These are phyloP conservation scores for Chondrus crispus DNA, from an alignment of 23 red algal species.

Conservation along the genomic window DNA sequence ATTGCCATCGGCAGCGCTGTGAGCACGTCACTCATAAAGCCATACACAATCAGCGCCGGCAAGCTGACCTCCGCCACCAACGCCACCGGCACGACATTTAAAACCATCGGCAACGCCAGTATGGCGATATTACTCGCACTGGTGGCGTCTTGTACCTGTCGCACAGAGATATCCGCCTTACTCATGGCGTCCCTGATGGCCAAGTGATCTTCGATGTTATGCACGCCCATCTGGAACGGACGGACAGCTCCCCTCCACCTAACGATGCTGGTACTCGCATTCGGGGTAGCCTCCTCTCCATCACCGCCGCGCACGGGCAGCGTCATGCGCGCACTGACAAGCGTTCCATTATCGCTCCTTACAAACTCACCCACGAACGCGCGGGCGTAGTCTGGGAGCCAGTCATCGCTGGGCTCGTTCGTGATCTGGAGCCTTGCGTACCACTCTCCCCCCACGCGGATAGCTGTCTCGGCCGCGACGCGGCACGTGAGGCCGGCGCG, in stretches of 20 bases:
- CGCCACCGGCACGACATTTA: conserved; percentile 39
- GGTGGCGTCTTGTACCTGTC: conserved; percentile 27
- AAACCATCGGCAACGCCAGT: neutral
- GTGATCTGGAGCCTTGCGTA: neutral
- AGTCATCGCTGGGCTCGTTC: neutral
- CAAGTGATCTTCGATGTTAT: neutral
- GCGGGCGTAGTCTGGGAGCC: neutral
- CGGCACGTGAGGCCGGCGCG: neutral
- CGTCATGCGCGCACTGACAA: conserved; percentile 9
- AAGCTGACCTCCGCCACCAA: conserved; percentile 12
- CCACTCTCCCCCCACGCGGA: conserved; percentile 6
- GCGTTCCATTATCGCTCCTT: neutral
- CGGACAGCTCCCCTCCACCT: conserved; percentile 2
- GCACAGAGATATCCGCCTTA: neutral
- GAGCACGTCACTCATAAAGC: conserved; percentile 30
- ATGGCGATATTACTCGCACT: conserved; percentile 36
- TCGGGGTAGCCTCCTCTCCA: neutral
- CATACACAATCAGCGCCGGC: neutral
- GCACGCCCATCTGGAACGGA: neutral
- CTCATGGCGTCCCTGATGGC: conserved; percentile 5
- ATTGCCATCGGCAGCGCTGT: conserved; percentile 12
- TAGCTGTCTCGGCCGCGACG: neutral
- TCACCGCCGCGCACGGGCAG: neutral
- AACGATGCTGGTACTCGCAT: neutral
- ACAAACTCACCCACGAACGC: neutral